Base-by-base conservation (phyloP, 495 filamentous ascomycete species). In the Tuber calosporum region DNA sequence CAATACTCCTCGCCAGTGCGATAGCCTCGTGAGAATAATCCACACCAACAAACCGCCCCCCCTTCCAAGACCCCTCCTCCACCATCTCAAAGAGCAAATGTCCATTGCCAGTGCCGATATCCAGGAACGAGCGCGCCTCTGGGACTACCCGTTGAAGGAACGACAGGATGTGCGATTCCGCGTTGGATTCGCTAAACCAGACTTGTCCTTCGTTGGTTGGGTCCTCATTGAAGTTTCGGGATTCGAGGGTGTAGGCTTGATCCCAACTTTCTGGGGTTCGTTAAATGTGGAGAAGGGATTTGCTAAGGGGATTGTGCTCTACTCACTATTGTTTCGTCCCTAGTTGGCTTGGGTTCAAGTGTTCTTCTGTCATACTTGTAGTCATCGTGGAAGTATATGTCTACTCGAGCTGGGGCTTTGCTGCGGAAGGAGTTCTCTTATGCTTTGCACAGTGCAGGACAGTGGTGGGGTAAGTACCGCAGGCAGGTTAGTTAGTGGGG, bases 71-170 rank as follows among this genome's bases (percentile, higher is more conserved):
- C n/a, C 62, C 86, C 0, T 82, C 84, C 66, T 89, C 90, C 36
- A 88, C 82, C 19, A 98, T 84, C 30, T 88, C 84, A 74, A 95
- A 94, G 4, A 97, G 85, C 79, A 97, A 87, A 79, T 93, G 91
- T 1, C 95, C 95, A 83, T 97, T 99, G 0, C 95, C 95, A 0
- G 93, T 97, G 1, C 95, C 95, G 0, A 98, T 80, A 77, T 90
- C 88, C 0, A 97, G 85, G 69, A 97, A 88, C 3, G 83, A 71
- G 17, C 84, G 75, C 40, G 79, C 67, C 39, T 77, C 72, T 3
- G 82, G 72, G 42, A 77, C 73, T 5, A 62, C n/a, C 11, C n/a
- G 53, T 15, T 80, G 75, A 39, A 92, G 87, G 80, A 88, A 90
- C 7, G 79, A 72, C 58, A 91, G 72, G 39, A 92, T 84, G 67